Percentiles rank a stretch among this genome's conserved stretches.
Evolutionary conservation across 1,139 yeast genomes (phyloP).

Genomic region (Yamadazyma conglobata): DNA sequence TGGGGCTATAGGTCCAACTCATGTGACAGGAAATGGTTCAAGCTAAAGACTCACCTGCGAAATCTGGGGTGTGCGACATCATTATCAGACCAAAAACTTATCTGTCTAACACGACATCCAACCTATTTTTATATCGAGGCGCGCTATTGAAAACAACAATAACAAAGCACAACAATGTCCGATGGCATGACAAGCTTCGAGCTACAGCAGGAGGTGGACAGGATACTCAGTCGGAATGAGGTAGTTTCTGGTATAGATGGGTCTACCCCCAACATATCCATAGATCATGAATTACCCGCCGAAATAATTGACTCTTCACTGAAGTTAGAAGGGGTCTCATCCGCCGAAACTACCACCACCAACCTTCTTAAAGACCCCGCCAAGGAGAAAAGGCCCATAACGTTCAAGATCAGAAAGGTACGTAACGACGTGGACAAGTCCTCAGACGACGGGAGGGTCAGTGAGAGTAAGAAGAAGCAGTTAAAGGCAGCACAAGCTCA

Average conservation of each 20-base stretch:
- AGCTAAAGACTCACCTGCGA: too few species aligned
- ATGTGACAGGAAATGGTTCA: slow-evolving; percentile 4
- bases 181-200: slow-evolving; percentile 13
- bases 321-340: not conserved
- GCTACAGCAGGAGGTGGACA: slow-evolving; percentile 11
- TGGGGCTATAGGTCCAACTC: slow-evolving; percentile 25
- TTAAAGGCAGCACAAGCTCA: slow-evolving; percentile 30
- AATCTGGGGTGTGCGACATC: not conserved
- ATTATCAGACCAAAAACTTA: too few species aligned
- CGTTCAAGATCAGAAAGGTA: slow-evolving; percentile 43
- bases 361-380: not conserved
- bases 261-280: slow-evolving; percentile 1
- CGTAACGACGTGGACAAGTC: slow-evolving; percentile 27
- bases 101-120: too few species aligned
- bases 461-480: slow-evolving; percentile 11
- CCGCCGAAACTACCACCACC: slow-evolving; percentile 2
- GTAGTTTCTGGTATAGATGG: not conserved
- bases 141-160: too few species aligned
- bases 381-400: slow-evolving; percentile 27
- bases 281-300: not conserved
- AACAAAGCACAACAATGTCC: too few species aligned
- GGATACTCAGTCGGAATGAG: slow-evolving; percentile 8
- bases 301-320: not conserved
- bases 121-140: too few species aligned
- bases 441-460: slow-evolving; percentile 3